Evolutionary conservation across 2,329 filamentous ascomycete species (phyloP), one percentile per base, ranked within the genome.

Genomic region (Uncinocarpus reesii): DNA sequence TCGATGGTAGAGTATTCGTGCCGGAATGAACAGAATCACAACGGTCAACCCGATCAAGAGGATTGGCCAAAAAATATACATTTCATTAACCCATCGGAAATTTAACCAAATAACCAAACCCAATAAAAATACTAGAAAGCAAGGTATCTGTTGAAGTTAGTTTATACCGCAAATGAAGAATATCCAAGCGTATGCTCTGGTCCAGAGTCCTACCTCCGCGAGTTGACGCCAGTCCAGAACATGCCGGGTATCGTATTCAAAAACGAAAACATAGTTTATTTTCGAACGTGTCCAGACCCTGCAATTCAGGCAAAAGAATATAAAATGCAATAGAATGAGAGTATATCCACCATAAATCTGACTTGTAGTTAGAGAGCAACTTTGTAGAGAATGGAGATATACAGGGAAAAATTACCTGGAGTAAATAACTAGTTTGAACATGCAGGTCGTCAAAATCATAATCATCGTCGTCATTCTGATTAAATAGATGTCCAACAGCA

Each of bases 201-300:
- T 29, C 7, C 7, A 11, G 13, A 23, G 24, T 23, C 56, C 68
- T 61, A 79, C 76, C 68, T 92, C 85, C 5, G 84, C 74, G 24
- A 95, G 73, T 63, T 95, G 81, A 56, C 86, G 81, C 88, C 90
- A 98, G 65, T 96, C 86, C 23, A 96, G 71, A 54, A 83, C 79
- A 63, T 92, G 81, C 50, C 90, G 77, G 47, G 83, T 81, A 70
- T 96, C 89, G 61, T 95, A 92, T 67, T 98, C 92, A 61, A 98
- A 98, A 57, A 96, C 87, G 65, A 95, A 95, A 47, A 83, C 79
- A 63, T 96, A 96, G 63, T 98, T 98, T 67, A 98, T 86, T 66
- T 90, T 93, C 62, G 83, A 81, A 44, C 71, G 72, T 4, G 80
- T 79, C 87, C 90, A 98, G 13, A 94, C 68, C 48, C 81, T 80